These are phyloP conservation scores for Nectriaceae sp. DNA, from an alignment of 2,329 filamentous ascomycete species.

Conservation along the genomic window DNA sequence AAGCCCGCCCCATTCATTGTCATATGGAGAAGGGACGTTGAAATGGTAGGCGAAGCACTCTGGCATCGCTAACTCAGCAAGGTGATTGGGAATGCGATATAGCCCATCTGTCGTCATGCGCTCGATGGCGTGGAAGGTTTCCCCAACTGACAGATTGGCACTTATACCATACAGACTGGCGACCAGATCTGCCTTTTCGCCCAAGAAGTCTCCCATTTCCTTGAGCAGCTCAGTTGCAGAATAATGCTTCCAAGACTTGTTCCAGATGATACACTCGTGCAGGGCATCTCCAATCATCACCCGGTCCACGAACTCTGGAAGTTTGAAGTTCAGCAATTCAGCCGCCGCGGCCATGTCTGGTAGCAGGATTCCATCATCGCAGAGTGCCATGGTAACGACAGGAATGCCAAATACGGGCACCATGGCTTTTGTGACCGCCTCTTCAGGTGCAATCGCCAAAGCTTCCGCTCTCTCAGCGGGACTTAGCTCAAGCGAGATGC, in stretches of 20 bases:
- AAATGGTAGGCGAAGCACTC: constrained; percentile 19
- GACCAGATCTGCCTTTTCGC: not conserved
- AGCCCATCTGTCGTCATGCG: constrained; percentile 17
- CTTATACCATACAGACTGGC: constrained; percentile 10
- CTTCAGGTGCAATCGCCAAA: not conserved
- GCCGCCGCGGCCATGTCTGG: not conserved
- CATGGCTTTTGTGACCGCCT: constrained; percentile 8
- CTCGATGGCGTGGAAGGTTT: constrained; percentile 14
- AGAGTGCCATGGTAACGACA: constrained; percentile 6
- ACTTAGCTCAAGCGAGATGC: not conserved
- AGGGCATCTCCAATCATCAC: constrained; percentile 21
- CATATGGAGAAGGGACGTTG: constrained; percentile 22
- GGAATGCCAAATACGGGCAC: constrained; percentile 6
- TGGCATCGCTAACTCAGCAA: constrained; percentile 1
- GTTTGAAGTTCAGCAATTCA: constrained; percentile 4
- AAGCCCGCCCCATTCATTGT: constrained; percentile 22
- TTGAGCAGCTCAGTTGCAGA: too few relatives aligned
- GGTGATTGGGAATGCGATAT: constrained; percentile 15
- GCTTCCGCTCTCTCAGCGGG: not conserved
- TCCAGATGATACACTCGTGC: constrained; percentile 26
- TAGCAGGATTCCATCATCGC: constrained; percentile 7
- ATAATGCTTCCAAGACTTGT: constrained; percentile 11
- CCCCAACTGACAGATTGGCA: not conserved
- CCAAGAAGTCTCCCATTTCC: too few relatives aligned
- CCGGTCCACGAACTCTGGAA: constrained; percentile 9